Evolutionary conservation across 2,329 filamentous ascomycete genomes (phyloP), one percentile per base, ranked within the genome.

Genomic region (Aspergillus ibericus): DNA sequence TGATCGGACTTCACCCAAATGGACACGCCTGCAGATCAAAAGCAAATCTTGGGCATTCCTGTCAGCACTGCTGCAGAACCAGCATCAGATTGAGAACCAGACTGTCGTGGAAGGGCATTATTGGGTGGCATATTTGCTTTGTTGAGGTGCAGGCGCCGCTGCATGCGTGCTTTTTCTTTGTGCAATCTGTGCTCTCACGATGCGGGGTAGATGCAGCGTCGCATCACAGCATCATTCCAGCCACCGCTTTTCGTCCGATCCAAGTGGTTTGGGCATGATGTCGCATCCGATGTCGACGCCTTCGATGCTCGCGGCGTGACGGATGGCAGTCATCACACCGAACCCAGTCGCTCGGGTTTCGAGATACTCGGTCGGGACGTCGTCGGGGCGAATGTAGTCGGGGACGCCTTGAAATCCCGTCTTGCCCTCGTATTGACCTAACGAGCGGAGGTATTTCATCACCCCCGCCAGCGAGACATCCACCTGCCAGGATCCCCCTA

Each of bases 401-500:
- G 51, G 51, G n/a, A 36, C 36, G 6, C 56, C 66, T 1, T 77
- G 64, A 44, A 85, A 85, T 0, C 82, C 82, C 2, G 63, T 72
- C 1, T 63, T 66, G 0, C 75, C 81, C 4, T 74, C 69, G 60
- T 79, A 80, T 58, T 83, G 83, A 0, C 84, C 83, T 13, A 87
- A 64, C 29, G 81, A 83, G 27, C 81, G 74, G 36, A 86, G 66
- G 66, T 85, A 86, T 63, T 81, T 83, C 81, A 81, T 82, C 2
- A 79, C 76, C 0, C 81, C 83, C 0, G 82, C 83, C 2, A 87
- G 73, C 7, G 82, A 85, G 0, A 85, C 83, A 27, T 83, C 74
- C 0, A 86, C 80, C n/a, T 77, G 67, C 68, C 81, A 86, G 0
- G 78, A 75, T 0, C 81, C 80, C 1, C 81, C 81, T 16, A 77